Evolutionary conservation across 805 yeast species (phyloP), one percentile per base, ranked within the genome.

Genomic region (Kodamaea jinghongensis): DNA sequence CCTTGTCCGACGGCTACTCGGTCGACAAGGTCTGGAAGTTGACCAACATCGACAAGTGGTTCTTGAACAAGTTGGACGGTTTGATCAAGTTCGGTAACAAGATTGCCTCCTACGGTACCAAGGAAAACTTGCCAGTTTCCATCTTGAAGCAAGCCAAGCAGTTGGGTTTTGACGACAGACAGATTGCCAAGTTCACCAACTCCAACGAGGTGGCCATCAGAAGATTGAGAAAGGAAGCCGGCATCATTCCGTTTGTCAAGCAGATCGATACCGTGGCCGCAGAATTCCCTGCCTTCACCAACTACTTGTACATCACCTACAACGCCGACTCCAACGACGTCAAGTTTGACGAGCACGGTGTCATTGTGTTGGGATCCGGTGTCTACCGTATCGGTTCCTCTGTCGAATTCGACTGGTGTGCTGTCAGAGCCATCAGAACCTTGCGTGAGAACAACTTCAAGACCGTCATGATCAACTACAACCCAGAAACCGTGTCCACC

Each of bases 401-500:
- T 22, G 99, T 91, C 46, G 99, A 91, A 69, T 91, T 91, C 61
- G 99, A 91, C 71, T 91, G 98, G 97, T 91, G 99, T 80, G 98
- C 98, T 34, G 99, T 91, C 43, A 79, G 96, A 49, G 93, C 98
- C 34, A 93, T 89, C 48, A 81, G 98, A 70, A 88, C 98, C 29
- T 75, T 91, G 60, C 81, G 99, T 56, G 84, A 84, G 51, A 78
- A 80, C 61, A 88, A 90, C 43, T 73, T 77, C 59, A 91, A 89
- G 73, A 91, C 98, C 30, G 83, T 93, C 59, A 93, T 93, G 97
- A 81, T 91, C 58, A 91, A 91, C 73, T 91, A 93, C 72, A 91
- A 91, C 71, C 99, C 99, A 29, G 99, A 91, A 71, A 91, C 99
- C 26, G 99, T 91, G 14, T 86, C 96, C n/a, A 91, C 99, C 39